Conservation (phyloP, 345 rosid genomes). For the Linum tenue region DNA sequence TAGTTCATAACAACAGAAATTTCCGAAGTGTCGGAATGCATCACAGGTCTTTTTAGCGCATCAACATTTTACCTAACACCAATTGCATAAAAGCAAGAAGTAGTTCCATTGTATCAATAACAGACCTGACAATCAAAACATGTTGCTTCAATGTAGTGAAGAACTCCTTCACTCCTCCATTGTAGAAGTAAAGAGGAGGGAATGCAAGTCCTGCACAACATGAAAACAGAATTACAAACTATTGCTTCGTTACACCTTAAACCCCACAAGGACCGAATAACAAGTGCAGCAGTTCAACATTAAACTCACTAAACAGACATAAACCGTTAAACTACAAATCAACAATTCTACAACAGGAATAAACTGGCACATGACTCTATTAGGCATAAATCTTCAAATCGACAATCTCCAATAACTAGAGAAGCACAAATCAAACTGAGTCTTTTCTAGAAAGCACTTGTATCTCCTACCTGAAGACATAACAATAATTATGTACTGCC, state of each 20-base stretch:
- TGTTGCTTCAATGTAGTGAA: constrained; percentile 79
- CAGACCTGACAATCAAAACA: constrained; percentile 75
- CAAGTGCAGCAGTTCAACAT: neutral
- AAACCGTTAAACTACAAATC: neutral
- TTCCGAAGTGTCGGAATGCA: too few species aligned
- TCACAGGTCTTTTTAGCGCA: too few species aligned
- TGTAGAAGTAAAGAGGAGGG: constrained; percentile 92
- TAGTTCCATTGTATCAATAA: constrained; percentile 10
- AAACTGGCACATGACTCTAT: neutral
- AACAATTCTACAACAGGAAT: neutral
- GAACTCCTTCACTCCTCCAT: constrained; percentile 85
- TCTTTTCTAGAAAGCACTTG: neutral
- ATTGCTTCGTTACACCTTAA: constrained; percentile 4
- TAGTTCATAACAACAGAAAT: too few species aligned
- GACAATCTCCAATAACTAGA: neutral
- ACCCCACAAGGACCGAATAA: neutral
- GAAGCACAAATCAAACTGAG: neutral
- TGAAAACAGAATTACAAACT: neutral
- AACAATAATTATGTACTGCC: constrained; percentile 90
- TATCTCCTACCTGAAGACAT: constrained; percentile 61
- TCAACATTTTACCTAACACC: neutral
- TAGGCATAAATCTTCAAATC: neutral
- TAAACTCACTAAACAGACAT: neutral
- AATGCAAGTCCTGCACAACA: constrained; percentile 70
- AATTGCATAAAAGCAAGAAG: neutral